Base-by-base conservation (phyloP, 2,329 filamentous ascomycete genomes). In the Fusarium zealandicum region DNA sequence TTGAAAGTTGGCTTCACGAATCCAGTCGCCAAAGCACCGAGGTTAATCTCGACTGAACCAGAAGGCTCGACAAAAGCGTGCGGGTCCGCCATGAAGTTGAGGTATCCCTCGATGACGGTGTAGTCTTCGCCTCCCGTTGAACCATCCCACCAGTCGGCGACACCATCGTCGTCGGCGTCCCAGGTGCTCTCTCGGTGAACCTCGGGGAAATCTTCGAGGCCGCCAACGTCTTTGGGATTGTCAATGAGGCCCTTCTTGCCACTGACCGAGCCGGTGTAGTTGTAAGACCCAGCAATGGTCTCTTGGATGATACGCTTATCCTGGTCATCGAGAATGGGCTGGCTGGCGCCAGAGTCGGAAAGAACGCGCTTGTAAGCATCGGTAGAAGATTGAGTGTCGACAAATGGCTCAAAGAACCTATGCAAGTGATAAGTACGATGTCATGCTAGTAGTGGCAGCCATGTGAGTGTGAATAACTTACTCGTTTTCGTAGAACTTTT, bases 111-210 rank as follows among this genome's bases (percentile, higher is more conserved):
- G 5, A 73, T 61, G 2, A 65, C 43, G 17, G 69, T 71, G 30
- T 69, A 73, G 0, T 70, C 71, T 3, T 57, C 66, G 2, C 70
- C 70, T 5, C 69, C 68, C 2, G 68, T 72, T 3, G 64, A 67
- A 1, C 69, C 70, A 37, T 70, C 70, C 70, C 70, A 73, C 71
- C 71, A 72, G 50, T 72, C 71, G 2, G 70, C 70, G 28, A 73
- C 69, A 13, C 71, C 71, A 40, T 73, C 70, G 6, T 60, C 57
- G 38, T 73, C 55, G 5, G 68, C 66, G 41, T 73, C 71, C 71
- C 71, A 73, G n/a, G 41, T 47, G 4, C 57, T 59, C 2, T 54
- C 32, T 12, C 70, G 64, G 20, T 38, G 64, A 1, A 53, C 63
- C 2, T 61, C 57, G 1, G 70, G 70, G 55, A 72, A 73, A 30